Conservation (phyloP, 768 basidiomycete genomes). For the Lactarius hatsudake region DNA sequence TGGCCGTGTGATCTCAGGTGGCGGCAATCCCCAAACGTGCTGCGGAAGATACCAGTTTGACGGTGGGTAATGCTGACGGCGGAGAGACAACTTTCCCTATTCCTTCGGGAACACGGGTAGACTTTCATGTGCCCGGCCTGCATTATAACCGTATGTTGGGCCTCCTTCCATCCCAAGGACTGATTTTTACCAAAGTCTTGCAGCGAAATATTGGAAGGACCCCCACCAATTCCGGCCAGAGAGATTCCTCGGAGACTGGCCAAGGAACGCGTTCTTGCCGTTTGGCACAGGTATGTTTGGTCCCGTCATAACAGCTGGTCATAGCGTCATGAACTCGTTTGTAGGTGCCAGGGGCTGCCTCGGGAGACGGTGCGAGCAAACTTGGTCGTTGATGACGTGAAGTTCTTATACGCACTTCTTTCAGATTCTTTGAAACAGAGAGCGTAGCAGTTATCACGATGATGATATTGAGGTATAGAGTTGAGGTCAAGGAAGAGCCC, state of each 20-base stretch:
- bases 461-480: slow-evolving; percentile 44
- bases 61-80: slow-evolving; percentile 38
- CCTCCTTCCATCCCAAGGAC: too few species aligned
- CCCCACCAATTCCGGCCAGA: slow-evolving; percentile 45
- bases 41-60: slow-evolving; percentile 45
- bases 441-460: slow-evolving; percentile 46
- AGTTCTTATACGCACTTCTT: neutral
- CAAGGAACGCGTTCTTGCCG: slow-evolving; percentile 36
- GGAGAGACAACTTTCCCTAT: slow-evolving; percentile 41
- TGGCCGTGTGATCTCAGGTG: slow-evolving; percentile 38
- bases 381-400: neutral
- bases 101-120: slow-evolving; percentile 42
- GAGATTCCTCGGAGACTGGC: slow-evolving; percentile 36
- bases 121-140: slow-evolving; percentile 40
- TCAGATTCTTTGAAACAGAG: slow-evolving; percentile 50
- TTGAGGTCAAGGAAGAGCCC: slow-evolving; percentile 49
- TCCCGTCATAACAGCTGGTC: neutral
- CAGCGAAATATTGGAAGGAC: slow-evolving; percentile 56
- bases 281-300: slow-evolving; percentile 30
- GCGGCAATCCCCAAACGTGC: slow-evolving; percentile 43
- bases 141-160: slow-evolving; percentile 50
- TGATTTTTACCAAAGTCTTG: neutral
- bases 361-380: slow-evolving; percentile 24
- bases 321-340: neutral
- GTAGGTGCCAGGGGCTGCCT: slow-evolving; percentile 29